These are phyloP conservation scores for Dillenia suffruticosa DNA, from an alignment of 164 flowering plant genomes.

Conservation along the genomic window DNA sequence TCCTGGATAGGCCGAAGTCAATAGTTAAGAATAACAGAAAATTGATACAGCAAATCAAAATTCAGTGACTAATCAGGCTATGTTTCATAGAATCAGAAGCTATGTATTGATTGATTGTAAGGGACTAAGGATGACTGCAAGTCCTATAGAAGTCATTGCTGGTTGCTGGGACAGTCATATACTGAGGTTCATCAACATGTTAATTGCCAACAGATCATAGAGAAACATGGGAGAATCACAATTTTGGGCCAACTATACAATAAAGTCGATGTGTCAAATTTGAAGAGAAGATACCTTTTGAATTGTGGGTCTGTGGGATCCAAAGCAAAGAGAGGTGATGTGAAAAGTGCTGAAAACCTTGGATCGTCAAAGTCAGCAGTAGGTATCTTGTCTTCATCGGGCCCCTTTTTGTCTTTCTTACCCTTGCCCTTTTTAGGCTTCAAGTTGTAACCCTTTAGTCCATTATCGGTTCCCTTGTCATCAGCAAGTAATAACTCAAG, in stretches of 20 bases:
- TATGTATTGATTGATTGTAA: too few relatives aligned
- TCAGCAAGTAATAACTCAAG: constrained; percentile 84
- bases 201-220: too few relatives aligned
- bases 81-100: too few relatives aligned
- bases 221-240: too few relatives aligned
- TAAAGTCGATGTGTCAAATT: too few relatives aligned
- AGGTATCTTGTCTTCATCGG: constrained; percentile 62
- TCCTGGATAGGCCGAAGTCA: constrained; percentile 48
- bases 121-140: too few relatives aligned
- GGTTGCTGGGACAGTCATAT: too few relatives aligned
- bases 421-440: constrained; percentile 62
- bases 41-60: background rate
- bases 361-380: constrained; percentile 52
- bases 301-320: constrained; percentile 94
- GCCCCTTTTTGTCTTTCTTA: constrained; percentile 44
- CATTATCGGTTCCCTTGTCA: constrained; percentile 46
- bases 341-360: constrained; percentile 60
- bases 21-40: background rate
- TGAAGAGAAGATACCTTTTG: constrained; percentile 49
- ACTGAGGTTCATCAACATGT: too few relatives aligned
- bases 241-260: too few relatives aligned
- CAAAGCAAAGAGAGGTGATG: constrained; percentile 57
- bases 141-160: too few relatives aligned
- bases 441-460: constrained; percentile 69
- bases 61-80: too few relatives aligned